phyloP scores from a whole-genome alignment of 257 asterid species.

The Craterostigma plantagineum region DNA sequence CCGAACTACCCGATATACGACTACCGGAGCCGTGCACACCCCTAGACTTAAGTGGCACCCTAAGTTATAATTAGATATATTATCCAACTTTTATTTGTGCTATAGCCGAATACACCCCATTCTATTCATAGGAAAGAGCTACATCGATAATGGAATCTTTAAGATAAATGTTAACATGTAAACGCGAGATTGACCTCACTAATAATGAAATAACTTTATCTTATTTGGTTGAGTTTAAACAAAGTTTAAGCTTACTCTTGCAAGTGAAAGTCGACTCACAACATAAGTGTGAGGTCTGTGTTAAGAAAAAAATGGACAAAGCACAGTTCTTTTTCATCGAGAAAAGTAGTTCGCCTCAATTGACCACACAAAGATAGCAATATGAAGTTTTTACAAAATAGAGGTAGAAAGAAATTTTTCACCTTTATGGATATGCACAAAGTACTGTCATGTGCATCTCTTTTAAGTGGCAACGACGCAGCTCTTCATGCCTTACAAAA shows the following conservation, averaged over 20 bases:
- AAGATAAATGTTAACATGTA: too few species aligned
- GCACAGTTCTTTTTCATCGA: background rate
- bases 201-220: too few species aligned
- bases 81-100: too few species aligned
- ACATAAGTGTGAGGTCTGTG: slow-evolving; percentile 2
- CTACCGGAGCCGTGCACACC: too few species aligned
- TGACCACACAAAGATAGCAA: background rate
- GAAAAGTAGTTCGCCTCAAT: background rate
- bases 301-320: background rate
- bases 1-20: too few species aligned
- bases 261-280: background rate
- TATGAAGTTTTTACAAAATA: background rate
- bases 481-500: background rate
- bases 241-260: background rate
- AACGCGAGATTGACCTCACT: too few species aligned
- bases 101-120: too few species aligned
- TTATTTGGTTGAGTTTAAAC: too few species aligned
- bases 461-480: background rate
- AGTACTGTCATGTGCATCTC: background rate
- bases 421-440: background rate
- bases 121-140: too few species aligned
- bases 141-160: too few species aligned
- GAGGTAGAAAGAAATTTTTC: background rate
- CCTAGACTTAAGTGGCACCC: too few species aligned
- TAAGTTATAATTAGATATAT: too few species aligned